Conservation (phyloP, 306 rosid species). For the Phaseolus lunatus region DNA sequence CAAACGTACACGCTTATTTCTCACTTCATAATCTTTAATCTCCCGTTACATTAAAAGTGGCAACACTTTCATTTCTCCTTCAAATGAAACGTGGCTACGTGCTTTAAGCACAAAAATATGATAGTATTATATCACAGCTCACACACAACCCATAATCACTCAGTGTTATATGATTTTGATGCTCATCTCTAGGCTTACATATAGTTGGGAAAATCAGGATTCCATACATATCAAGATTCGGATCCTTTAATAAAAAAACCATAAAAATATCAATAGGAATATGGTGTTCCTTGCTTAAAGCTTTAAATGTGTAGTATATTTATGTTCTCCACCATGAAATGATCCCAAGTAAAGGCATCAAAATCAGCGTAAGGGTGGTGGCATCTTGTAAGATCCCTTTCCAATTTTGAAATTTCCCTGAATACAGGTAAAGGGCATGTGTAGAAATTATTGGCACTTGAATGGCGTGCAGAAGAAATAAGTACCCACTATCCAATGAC, state of each 20-base stretch:
- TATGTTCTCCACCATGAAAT: constrained; percentile 13
- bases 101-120: background rate
- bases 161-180: background rate
- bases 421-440: constrained; percentile 39
- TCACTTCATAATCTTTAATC: constrained; percentile 16
- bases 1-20: too few relatives aligned
- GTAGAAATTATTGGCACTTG: constrained; percentile 41
- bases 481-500: background rate
- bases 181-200: background rate
- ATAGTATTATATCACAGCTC: constrained; percentile 32
- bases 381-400: background rate
- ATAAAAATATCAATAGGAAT: too few relatives aligned
- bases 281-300: background rate
- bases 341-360: too few relatives aligned
- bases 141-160: constrained; percentile 12
- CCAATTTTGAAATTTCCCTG: constrained; percentile 21
- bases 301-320: constrained; percentile 22
- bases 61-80: background rate
- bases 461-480: constrained; percentile 38
- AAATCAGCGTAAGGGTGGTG: constrained; percentile 1
- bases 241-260: background rate
- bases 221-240: background rate
- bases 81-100: constrained; percentile 23
- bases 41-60: constrained; percentile 1
- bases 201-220: constrained; percentile 14